Conservation (phyloP, 1,284 basidiomycete species). For the Athelia psychrophila region DNA sequence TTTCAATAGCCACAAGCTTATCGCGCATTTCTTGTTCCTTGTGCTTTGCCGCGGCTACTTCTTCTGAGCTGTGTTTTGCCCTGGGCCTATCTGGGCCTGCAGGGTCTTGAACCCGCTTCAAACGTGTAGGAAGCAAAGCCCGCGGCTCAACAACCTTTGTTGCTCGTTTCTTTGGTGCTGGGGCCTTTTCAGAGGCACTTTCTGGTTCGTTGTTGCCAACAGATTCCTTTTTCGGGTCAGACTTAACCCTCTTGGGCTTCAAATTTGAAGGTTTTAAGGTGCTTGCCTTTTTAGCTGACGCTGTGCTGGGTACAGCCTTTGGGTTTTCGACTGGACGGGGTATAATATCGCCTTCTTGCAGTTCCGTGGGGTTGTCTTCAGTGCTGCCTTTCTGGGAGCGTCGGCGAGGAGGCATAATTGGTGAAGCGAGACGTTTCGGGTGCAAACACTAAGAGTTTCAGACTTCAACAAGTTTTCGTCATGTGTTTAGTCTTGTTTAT, state of each 20-base stretch:
- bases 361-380: background rate
- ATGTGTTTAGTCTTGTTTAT: background rate
- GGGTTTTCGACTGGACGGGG: background rate
- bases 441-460: background rate
- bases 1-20: background rate
- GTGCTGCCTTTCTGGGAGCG: background rate
- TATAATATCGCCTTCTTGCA: background rate
- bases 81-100: background rate
- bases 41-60: conserved; percentile 1
- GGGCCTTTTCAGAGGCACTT: background rate
- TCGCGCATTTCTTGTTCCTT: background rate
- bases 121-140: background rate
- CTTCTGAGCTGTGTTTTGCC: background rate
- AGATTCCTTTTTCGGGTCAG: background rate
- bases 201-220: background rate
- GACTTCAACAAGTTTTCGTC: background rate
- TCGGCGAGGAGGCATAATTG: background rate
- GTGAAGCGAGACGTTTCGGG: background rate
- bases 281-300: background rate
- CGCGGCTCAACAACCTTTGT: background rate
- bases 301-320: background rate
- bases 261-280: background rate
- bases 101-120: background rate
- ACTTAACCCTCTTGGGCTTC: background rate
- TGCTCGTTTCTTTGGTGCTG: background rate